Evolutionary conservation across 1,284 basidiomycete species (phyloP).

Genomic region (Somion occarium): DNA sequence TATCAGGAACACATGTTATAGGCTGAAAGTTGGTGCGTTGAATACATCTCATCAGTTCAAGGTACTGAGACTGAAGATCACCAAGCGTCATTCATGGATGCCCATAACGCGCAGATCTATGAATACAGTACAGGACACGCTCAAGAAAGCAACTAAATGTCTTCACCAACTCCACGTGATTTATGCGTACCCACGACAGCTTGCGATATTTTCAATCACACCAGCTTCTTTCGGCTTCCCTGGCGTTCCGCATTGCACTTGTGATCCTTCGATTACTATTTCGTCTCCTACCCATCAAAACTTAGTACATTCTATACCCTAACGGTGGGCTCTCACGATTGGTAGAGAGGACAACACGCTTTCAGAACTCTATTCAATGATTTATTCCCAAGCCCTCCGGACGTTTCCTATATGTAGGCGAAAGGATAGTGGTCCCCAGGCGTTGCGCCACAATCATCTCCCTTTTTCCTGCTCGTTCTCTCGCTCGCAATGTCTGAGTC

Average conservation of each 20-base stretch:
- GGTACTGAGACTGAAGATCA: too few relatives aligned
- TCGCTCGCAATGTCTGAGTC: constrained; percentile 2
- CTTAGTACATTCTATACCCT: neutral
- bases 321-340: neutral
- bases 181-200: neutral
- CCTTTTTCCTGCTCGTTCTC: neutral
- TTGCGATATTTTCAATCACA: neutral
- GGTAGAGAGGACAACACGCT: neutral
- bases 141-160: neutral
- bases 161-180: neutral
- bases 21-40: too few relatives aligned
- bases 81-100: too few relatives aligned
- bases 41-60: too few relatives aligned
- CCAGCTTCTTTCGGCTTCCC: neutral
- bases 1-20: too few relatives aligned
- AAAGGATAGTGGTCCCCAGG: neutral
- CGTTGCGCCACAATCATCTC: neutral
- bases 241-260: neutral
- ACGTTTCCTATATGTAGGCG: neutral
- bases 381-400: constrained; percentile 1
- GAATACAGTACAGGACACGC: too few relatives aligned
- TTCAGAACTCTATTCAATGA: neutral
- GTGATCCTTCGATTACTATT: neutral
- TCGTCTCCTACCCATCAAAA: neutral
- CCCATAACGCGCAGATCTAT: too few relatives aligned